phyloP scores from a whole-genome alignment of 208 protist genomes.

The Leishmania lainsoni region DNA sequence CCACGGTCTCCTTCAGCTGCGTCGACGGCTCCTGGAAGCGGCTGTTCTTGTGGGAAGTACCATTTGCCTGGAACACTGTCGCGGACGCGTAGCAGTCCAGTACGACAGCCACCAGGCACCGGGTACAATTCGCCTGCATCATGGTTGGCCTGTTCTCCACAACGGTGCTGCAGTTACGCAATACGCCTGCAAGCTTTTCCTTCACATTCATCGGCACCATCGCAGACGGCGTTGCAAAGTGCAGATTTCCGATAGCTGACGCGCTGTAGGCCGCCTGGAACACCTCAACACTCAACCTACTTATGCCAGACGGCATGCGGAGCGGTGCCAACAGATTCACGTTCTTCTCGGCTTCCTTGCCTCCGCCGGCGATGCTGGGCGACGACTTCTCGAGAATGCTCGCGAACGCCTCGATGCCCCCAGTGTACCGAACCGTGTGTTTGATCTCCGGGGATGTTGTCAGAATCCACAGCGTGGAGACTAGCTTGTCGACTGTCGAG shows the following conservation, averaged over 20 bases:
- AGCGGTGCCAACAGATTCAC: slow-evolving; percentile 21
- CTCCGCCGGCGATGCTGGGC: slow-evolving; percentile 41
- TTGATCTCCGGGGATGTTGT: slow-evolving; percentile 92
- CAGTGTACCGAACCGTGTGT: slow-evolving; percentile 71
- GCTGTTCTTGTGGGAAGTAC: slow-evolving; percentile 50
- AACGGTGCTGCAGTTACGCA: slow-evolving; percentile 89
- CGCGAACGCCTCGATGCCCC: slow-evolving; percentile 76
- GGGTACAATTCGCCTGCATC: slow-evolving; percentile 59
- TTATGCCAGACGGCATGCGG: slow-evolving; percentile 17
- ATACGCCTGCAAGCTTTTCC: slow-evolving; percentile 86
- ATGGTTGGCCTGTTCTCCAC: slow-evolving; percentile 76
- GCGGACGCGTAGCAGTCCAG: slow-evolving; percentile 68
- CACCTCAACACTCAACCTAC: slow-evolving; percentile 14
- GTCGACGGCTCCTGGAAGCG: slow-evolving; percentile 57
- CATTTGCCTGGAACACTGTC: slow-evolving; percentile 39
- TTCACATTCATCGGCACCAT: slow-evolving; percentile 69
- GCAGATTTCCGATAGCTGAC: slow-evolving; percentile 35
- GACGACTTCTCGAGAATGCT: slow-evolving; percentile 69
- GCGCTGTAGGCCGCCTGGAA: slow-evolving; percentile 30
- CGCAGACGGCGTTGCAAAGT: slow-evolving; percentile 29
- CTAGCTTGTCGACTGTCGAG: slow-evolving; percentile 89
- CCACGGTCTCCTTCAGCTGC: slow-evolving; percentile 87
- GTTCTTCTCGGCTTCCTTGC: slow-evolving; percentile 19
- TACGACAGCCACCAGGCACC: slow-evolving; percentile 71
- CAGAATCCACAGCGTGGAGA: slow-evolving; percentile 90